A percentile compares a stretch with the other conserved stretches of the same genome.
Evolutionary conservation across 2,329 filamentous ascomycete genomes (phyloP).

Genomic region (Lecanosticta acicola): DNA sequence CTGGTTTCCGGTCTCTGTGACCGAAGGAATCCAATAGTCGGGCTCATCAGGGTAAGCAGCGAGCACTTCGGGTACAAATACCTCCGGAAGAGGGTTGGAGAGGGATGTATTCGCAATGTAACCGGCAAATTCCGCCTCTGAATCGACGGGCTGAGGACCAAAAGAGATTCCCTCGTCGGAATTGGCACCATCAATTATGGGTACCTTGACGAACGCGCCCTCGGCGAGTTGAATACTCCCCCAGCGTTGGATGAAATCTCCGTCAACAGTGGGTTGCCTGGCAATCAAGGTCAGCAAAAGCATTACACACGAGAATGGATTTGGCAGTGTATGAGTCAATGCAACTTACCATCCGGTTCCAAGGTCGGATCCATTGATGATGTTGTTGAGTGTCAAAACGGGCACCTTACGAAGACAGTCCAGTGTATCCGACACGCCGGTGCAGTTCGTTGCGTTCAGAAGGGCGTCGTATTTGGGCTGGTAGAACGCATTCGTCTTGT

Average conservation of each 20-base stretch:
- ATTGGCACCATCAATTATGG: slow-evolving; percentile 50
- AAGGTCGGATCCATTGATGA: slow-evolving; percentile 27
- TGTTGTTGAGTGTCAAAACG: slow-evolving; percentile 24
- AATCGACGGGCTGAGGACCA: slow-evolving; percentile 50
- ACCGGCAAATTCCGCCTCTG: slow-evolving; percentile 47
- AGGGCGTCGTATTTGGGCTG: slow-evolving; percentile 61
- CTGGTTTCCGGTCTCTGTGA: slow-evolving; percentile 35
- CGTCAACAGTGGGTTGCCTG: slow-evolving; percentile 50
- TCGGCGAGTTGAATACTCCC: slow-evolving; percentile 50
- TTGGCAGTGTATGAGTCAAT: too few relatives aligned
- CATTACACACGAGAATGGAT: too few relatives aligned
- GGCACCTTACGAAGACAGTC: slow-evolving; percentile 56
- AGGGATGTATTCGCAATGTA: slow-evolving; percentile 32
- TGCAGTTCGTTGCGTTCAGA: slow-evolving; percentile 56
- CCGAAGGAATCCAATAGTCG: slow-evolving; percentile 44
- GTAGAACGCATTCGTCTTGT: slow-evolving; percentile 17
- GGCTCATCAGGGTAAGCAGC: slow-evolving; percentile 51
- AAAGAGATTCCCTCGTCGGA: slow-evolving; percentile 61
- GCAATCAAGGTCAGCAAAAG: too few relatives aligned
- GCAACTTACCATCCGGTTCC: slow-evolving; percentile 34
- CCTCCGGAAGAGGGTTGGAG: slow-evolving; percentile 17
- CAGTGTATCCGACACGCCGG: slow-evolving; percentile 51
- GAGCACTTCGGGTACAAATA: slow-evolving; percentile 38
- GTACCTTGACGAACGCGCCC: slow-evolving; percentile 57
- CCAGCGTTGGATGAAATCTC: slow-evolving; percentile 51